phyloP scores from a whole-genome alignment of 306 rosid species.

The Malus orientalis region DNA sequence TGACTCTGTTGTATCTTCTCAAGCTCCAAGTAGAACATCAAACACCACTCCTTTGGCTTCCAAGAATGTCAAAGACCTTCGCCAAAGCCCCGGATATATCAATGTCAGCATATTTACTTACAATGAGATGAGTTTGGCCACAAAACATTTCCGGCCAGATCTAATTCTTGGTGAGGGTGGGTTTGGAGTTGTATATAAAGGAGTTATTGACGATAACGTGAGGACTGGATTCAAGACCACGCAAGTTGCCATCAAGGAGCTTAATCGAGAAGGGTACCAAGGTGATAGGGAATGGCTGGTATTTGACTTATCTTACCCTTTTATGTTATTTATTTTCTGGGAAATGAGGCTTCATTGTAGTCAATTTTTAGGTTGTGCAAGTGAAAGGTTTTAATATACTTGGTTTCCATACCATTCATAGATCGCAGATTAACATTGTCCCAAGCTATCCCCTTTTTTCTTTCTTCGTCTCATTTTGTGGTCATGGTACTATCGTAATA shows the following conservation, averaged over 20 bases:
- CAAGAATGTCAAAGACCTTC: conserved; percentile 68
- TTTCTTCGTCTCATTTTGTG: background rate
- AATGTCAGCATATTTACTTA: conserved; percentile 68
- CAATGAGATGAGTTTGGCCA: conserved; percentile 64
- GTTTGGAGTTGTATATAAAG: conserved; percentile 93
- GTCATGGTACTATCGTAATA: background rate
- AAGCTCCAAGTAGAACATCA: conserved; percentile 6
- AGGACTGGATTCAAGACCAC: conserved; percentile 49
- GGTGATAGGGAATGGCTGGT: conserved; percentile 99
- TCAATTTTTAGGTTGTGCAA: background rate
- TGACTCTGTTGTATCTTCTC: conserved; percentile 21
- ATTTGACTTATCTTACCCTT: conserved; percentile 11
- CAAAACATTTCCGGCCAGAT: conserved; percentile 78
- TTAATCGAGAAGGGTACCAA: conserved; percentile 91
- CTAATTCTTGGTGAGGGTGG: conserved; percentile 92
- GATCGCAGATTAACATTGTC: background rate
- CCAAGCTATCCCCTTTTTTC: background rate
- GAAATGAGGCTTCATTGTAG: background rate
- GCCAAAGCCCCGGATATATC: conserved; percentile 50
- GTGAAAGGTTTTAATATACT: background rate
- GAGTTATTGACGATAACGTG: conserved; percentile 62
- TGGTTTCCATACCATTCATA: background rate
- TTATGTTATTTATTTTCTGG: background rate
- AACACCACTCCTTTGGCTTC: conserved; percentile 28
- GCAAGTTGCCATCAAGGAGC: conserved; percentile 92